A percentile compares a stretch with the other conserved stretches of the same genome.
Conservation (phyloP, 768 basidiomycete species). For the Suillus clintonianus region DNA sequence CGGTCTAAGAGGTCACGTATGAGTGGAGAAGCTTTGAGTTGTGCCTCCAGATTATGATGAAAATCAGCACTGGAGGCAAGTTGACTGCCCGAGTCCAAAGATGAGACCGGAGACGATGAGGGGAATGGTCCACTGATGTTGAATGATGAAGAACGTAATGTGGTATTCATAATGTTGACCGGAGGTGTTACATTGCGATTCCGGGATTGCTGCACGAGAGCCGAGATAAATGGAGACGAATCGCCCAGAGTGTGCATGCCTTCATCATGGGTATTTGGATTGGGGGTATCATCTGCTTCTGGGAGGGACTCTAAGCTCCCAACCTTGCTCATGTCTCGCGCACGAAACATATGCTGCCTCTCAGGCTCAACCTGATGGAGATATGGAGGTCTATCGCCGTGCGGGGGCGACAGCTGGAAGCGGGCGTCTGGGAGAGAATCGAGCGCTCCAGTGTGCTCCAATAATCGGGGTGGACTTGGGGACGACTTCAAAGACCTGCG, state of each 20-base stretch:
- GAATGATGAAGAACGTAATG: constrained; percentile 43
- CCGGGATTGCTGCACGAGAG: constrained; percentile 39
- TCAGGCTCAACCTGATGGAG: constrained; percentile 48
- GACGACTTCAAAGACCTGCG: constrained; percentile 70
- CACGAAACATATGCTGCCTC: constrained; percentile 41
- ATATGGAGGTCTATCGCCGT: constrained; percentile 49
- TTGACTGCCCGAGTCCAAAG: constrained; percentile 73
- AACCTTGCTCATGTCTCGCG: constrained; percentile 51
- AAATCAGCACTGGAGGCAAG: constrained; percentile 51
- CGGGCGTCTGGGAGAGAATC: constrained; percentile 25
- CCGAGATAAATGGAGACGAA: constrained; percentile 40
- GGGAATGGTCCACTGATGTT: constrained; percentile 47
- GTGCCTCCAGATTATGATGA: constrained; percentile 60
- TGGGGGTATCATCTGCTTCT: constrained; percentile 56
- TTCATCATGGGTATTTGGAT: constrained; percentile 30
- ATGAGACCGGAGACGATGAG: constrained; percentile 78
- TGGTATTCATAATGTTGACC: constrained; percentile 34
- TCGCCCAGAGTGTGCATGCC: constrained; percentile 25
- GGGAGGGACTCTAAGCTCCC: constrained; percentile 54
- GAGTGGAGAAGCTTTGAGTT: constrained; percentile 74
- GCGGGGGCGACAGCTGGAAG: constrained; percentile 38
- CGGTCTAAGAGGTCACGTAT: constrained; percentile 79
- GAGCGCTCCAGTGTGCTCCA: constrained; percentile 30
- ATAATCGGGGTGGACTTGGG: constrained; percentile 53
- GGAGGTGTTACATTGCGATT: constrained; percentile 50